Base-by-base conservation (phyloP, 345 rosid genomes). In the Theobroma cacao region DNA sequence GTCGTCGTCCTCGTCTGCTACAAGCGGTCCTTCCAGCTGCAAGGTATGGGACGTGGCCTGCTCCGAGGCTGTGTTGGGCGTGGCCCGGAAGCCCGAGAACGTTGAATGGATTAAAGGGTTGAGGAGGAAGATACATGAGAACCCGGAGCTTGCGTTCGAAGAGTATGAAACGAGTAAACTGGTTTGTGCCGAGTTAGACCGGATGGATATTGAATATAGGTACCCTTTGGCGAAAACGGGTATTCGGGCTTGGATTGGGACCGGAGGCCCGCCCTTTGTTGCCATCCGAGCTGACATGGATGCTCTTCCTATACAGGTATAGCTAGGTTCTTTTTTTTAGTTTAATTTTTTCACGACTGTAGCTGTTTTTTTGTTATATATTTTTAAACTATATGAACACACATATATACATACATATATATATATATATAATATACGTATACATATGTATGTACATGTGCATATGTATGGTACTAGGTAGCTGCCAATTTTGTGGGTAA, bases 261-360 rank as follows among this genome's bases (percentile, higher is more conserved):
- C 85, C 36, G 88, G 93, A 1, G 85, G 83, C 13, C 87, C 90
- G 63, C 93, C 93, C 31, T 90, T 87, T 79, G 91, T 90, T n/a
- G 91, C 90, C 59, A 50, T 90, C 53, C 63, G 91, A 79, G 90
- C 91, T 30, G 93, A 90, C 73, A 88, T 90, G 93, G 91, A 90
- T 80, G 93, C 90, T 78, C 87, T 88, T 2, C 93, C 90, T 17
- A 87, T 90, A 59, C 93, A 90, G 93, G 93, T 88, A 70, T 0
- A 18, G 4, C 1, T 33, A 31, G 38, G 8, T 43, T 24, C 2
- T 11, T 10, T 70, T 62, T 7, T 30, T 8, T 0, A n/a, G 1
- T 8, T 52, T 4, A n/a, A 20, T 70, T 22, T 26, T 24, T 28
- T 2, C 0, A 6, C 1, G 0, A 9, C 18, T 30, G 4, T 36